A percentile compares a stretch with the other conserved stretches of the same genome.
These are phyloP conservation scores for Orbilia ellipsospora DNA, from an alignment of 2,329 filamentous ascomycete species.

Conservation along the genomic window DNA sequence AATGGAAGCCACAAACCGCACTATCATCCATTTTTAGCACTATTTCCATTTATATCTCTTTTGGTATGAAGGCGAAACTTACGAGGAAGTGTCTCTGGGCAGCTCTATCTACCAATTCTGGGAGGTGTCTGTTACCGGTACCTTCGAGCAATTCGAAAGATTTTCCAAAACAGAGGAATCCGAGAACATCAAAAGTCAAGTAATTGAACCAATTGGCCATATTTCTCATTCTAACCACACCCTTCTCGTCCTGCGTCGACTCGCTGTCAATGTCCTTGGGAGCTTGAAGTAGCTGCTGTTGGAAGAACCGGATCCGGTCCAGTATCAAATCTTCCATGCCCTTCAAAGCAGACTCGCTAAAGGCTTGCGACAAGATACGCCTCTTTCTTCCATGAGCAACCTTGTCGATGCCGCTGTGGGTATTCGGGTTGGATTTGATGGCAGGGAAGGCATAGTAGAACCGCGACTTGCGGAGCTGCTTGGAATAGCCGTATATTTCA, in stretches of 20 bases:
- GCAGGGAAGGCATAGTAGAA: conserved; percentile 66
- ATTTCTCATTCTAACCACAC: conserved; percentile 70
- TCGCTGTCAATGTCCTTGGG: conserved; percentile 64
- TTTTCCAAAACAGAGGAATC: conserved; percentile 67
- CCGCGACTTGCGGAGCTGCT: conserved; percentile 66
- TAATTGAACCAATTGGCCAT: conserved; percentile 67
- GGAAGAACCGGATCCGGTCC: conserved; percentile 74
- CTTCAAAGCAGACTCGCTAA: conserved; percentile 74
- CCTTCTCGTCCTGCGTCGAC: conserved; percentile 62
- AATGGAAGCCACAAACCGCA: conserved; percentile 78
- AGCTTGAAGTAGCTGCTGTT: conserved; percentile 68
- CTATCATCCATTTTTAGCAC: conserved; percentile 62
- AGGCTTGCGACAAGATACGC: conserved; percentile 76
- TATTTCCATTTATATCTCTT: not conserved
- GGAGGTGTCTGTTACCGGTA: conserved; percentile 65
- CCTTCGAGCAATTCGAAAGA: conserved; percentile 66
- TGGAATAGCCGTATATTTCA: conserved; percentile 66
- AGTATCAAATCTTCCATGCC: conserved; percentile 76
- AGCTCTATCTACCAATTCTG: conserved; percentile 63
- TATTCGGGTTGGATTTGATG: conserved; percentile 66
- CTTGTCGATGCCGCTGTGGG: conserved; percentile 78
- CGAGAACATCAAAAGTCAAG: conserved; percentile 67
- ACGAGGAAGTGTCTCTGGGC: conserved; percentile 65
- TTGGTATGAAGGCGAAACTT: conserved; percentile 53
- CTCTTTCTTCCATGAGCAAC: conserved; percentile 76